phyloP scores from a whole-genome alignment of 257 asterid species.

The Penstemon eatonii region DNA sequence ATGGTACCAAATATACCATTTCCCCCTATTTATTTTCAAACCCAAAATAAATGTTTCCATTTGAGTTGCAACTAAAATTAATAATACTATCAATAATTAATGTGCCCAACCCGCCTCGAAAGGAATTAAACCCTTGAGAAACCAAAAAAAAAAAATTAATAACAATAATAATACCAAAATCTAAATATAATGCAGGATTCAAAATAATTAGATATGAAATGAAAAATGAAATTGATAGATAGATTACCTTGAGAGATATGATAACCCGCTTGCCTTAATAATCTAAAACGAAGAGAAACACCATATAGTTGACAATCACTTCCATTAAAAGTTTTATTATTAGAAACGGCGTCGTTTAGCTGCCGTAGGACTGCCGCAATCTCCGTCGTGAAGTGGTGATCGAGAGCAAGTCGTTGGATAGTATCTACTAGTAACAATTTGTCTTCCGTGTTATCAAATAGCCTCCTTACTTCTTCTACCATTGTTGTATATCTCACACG shows the following conservation, averaged over 20 bases:
- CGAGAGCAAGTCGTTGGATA: conserved; percentile 13
- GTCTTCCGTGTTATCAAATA: neutral
- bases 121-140: too few relatives aligned
- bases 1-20: too few relatives aligned
- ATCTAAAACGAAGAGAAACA: conserved; percentile 12
- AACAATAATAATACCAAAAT: too few relatives aligned
- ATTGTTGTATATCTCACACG: neutral
- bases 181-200: too few relatives aligned
- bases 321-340: neutral
- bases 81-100: too few relatives aligned
- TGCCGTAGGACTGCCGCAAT: neutral
- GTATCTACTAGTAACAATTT: neutral
- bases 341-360: neutral
- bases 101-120: too few relatives aligned
- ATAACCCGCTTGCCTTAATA: conserved; percentile 11
- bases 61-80: too few relatives aligned
- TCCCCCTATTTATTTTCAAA: too few relatives aligned
- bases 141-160: too few relatives aligned
- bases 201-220: too few relatives aligned
- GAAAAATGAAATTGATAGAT: neutral
- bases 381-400: conserved; percentile 12
- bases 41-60: too few relatives aligned
- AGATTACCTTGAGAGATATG: conserved; percentile 13
- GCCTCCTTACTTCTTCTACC: neutral
- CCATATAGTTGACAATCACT: neutral